These are phyloP conservation scores for peach (Prunus persica) DNA, from an alignment of 306 rosid genomes.

Conservation along the genomic window Prunus_persica_NCBIv2 NC_034016.1:15914501-15915000, in stretches of 20 bases:
- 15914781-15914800: background rate
- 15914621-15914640: background rate
- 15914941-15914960: too few relatives aligned
- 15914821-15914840: constrained; percentile 4
- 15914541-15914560: background rate
- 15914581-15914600: background rate
- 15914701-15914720: too few relatives aligned
- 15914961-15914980: background rate
- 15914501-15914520: background rate
- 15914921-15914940: too few relatives aligned
- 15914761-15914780: background rate
- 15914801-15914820: constrained; percentile 3
- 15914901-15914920: too few relatives aligned
- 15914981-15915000: background rate
- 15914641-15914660: background rate
- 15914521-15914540: background rate
- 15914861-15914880: constrained; percentile 3
- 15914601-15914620: background rate
- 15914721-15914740: background rate
- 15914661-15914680: background rate
- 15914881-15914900: background rate
- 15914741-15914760: constrained; percentile 5
- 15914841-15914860: constrained; percentile 1
- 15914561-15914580: background rate
- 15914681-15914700: too few relatives aligned